Evolutionary conservation across 495 filamentous ascomycete species (phyloP).

Genomic region (Penicilliopsis zonata): DNA sequence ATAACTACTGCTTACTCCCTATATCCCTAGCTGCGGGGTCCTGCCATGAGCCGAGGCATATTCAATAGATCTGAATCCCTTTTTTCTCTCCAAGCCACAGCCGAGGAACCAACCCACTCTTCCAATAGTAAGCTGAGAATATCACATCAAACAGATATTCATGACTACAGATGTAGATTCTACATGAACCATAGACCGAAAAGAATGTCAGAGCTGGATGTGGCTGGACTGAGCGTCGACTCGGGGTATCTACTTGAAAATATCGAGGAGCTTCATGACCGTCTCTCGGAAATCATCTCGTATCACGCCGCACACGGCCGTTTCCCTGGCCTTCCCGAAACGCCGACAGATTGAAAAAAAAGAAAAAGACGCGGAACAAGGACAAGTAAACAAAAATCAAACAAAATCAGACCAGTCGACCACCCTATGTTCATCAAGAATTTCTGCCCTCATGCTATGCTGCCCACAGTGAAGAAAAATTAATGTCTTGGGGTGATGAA

Average conservation of each 20-base stretch:
- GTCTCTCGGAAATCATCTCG: constrained; percentile 26
- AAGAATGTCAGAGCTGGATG: constrained; percentile 25
- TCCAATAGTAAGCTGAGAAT: no score
- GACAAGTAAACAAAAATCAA: constrained; percentile 5
- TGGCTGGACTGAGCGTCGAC: constrained; percentile 39
- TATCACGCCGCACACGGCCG: constrained; percentile 37
- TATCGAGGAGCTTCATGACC: constrained; percentile 37
- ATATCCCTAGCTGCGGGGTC: no score
- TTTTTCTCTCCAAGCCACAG: neutral
- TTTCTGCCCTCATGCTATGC: constrained; percentile 21
- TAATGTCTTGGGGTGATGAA: constrained; percentile 4
- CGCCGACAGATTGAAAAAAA: constrained; percentile 16
- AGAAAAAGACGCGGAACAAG: constrained; percentile 6
- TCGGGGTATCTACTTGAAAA: constrained; percentile 41
- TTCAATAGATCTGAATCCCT: no score
- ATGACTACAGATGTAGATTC: neutral
- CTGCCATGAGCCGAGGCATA: constrained; percentile 1
- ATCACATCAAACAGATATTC: no score
- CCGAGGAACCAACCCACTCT: no score
- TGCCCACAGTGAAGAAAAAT: constrained; percentile 11
- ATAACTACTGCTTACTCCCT: no score
- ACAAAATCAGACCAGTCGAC: constrained; percentile 6
- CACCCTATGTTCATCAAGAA: constrained; percentile 10
- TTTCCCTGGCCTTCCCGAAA: constrained; percentile 30
- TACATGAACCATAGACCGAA: constrained; percentile 1